Evolutionary conservation across 805 yeast species (phyloP), one percentile per base, ranked within the genome.

Genomic region (Ogataea methanolica): DNA sequence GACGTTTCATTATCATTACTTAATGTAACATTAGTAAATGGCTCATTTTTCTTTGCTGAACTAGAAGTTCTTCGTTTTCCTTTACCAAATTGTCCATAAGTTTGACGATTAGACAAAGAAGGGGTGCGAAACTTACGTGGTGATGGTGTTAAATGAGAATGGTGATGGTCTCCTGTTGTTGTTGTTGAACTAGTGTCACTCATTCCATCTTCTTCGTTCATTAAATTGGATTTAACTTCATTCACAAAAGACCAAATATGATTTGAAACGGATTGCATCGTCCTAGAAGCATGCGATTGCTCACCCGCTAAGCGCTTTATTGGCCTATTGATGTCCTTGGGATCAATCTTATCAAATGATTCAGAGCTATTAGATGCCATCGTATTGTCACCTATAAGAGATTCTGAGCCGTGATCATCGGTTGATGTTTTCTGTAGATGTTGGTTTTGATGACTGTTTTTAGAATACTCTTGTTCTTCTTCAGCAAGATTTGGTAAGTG

Each of bases 231-330:
- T 51, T 73, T 76, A 23, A 77, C 73, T 46, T 76, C 81, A 54
- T 68, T 73, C 8, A 77, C 77, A 58, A 77, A 75, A 2, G 71
- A 69, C 82, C 82, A 77, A 4, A 77, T 44, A 12, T 76, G 73
- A 39, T 58, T 61, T 0, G 76, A 66, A 2, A 74, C 72, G 5
- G 69, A 60, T 42, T 70, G 69, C 51, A 68, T 56, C 5, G 54
- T 43, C 19, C 52, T 43, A 4, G 54, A 19, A 19, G 45, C 52
- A 5, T 37, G 11, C 7, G 49, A 34, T 3, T 42, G 21, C 21
- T 53, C 56, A 15, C 42, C 19, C 6, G 63, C 64, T 19, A 58
- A 41, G 6, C 53, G 39, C 47, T 56, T 60, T 16, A 59, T 52
- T 8, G 63, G 66, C 19, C 49, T 51, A 36, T 56, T 57, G 21